Evolutionary conservation across 2,329 filamentous ascomycete genomes (phyloP).

Genomic region (Exophiala dermatitidis): DNA sequence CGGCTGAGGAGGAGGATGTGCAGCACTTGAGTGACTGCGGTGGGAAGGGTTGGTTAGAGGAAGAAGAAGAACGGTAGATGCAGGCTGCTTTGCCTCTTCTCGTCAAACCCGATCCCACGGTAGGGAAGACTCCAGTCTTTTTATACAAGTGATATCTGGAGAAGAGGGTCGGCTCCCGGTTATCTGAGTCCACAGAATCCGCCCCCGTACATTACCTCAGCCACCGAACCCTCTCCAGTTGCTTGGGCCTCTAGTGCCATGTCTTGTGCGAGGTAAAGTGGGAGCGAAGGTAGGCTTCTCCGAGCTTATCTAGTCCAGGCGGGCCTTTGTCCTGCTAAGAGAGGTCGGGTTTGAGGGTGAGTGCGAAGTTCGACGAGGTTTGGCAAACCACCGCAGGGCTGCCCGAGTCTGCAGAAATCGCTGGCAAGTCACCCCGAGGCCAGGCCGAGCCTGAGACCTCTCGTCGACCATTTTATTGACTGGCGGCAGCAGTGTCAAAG

Average conservation of each 20-base stretch:
- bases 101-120: not conserved
- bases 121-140: not conserved
- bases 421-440: constrained; percentile 7
- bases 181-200: constrained; percentile 1
- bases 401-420: not conserved
- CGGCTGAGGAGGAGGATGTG: not conserved
- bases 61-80: not conserved
- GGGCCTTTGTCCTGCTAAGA: not conserved
- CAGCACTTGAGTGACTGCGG: not conserved
- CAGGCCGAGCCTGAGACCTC: not conserved
- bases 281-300: constrained; percentile 3
- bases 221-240: not conserved
- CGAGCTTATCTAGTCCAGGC: constrained; percentile 5
- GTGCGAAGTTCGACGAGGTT: not conserved
- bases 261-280: constrained; percentile 1
- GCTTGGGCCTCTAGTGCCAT: not conserved
- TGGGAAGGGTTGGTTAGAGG: not conserved
- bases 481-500: not conserved
- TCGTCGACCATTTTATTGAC: not conserved
- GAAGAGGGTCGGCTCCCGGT: not conserved
- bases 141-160: not conserved
- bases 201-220: not conserved
- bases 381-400: not conserved
- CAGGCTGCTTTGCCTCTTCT: not conserved
- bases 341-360: not conserved